Evolutionary conservation across 192 early-diverging fungal genomes (phyloP).

Genomic region (Coemansia sp.): DNA sequence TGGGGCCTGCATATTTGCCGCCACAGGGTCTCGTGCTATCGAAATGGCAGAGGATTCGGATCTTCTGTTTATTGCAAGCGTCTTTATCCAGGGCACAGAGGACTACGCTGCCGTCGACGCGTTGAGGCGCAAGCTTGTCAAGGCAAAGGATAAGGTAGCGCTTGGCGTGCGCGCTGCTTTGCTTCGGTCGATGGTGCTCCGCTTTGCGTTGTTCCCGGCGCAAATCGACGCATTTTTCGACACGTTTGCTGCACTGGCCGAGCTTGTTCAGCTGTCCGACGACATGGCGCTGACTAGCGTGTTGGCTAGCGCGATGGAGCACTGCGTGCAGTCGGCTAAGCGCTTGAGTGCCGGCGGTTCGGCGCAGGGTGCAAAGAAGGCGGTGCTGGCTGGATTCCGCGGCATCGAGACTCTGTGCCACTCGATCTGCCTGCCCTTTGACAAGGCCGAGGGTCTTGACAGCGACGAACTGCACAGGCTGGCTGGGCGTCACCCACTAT

Average conservation of each 20-base stretch:
- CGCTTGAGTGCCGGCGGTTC: neutral
- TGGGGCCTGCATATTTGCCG: constrained; percentile 4
- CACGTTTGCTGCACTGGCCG: neutral
- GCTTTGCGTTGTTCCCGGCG: neutral
- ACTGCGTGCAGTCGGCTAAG: constrained; percentile 2
- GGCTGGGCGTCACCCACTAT: constrained; percentile 5
- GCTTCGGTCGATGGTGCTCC: constrained; percentile 18
- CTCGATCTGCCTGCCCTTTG: constrained; percentile 22
- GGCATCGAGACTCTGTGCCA: constrained; percentile 4
- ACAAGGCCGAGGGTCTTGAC: constrained; percentile 8
- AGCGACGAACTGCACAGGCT: neutral
- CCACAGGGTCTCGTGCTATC: neutral
- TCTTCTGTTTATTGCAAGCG: constrained; percentile 17
- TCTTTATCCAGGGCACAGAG: constrained; percentile 15
- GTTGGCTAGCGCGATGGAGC: constrained; percentile 15
- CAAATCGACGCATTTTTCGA: neutral
- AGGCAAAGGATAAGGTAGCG: neutral
- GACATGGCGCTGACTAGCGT: too few species aligned
- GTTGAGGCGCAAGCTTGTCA: neutral
- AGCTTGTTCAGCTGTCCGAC: neutral
- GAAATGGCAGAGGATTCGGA: neutral
- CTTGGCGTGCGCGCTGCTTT: neutral
- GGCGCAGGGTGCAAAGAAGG: neutral
- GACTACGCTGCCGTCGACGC: neutral
- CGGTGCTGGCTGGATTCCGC: neutral